Percentiles rank a stretch among this genome's conserved stretches.
Conservation (phyloP, 306 rosid species). For the Trichosanthes cucumerina region DNA sequence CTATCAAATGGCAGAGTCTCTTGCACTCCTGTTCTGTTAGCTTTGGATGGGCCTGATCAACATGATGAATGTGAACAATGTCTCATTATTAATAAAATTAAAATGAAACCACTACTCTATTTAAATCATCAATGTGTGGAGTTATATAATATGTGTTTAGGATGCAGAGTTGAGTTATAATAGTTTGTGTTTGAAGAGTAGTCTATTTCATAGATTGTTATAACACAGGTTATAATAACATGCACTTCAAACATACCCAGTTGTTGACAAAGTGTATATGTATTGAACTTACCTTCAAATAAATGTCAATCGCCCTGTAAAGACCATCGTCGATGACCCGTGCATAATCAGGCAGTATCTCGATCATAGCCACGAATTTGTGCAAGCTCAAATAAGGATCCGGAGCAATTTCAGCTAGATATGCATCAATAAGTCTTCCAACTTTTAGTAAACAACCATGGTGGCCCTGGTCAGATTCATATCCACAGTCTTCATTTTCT, state of each 20-base stretch:
- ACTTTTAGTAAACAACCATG: constrained; percentile 72
- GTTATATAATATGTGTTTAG: too few relatives aligned
- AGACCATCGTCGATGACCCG: constrained; percentile 80
- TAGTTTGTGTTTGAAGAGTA: too few relatives aligned
- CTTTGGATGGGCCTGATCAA: constrained; percentile 47
- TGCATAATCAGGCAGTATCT: constrained; percentile 78
- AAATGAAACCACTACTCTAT: not conserved
- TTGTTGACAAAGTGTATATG: not conserved
- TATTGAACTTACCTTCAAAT: constrained; percentile 45
- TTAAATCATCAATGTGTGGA: not conserved
- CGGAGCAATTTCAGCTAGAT: constrained; percentile 81
- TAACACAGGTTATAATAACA: too few relatives aligned
- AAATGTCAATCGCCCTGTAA: constrained; percentile 74
- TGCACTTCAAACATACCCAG: too few relatives aligned
- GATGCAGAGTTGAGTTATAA: too few relatives aligned
- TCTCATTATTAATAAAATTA: not conserved
- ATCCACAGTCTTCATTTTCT: constrained; percentile 59
- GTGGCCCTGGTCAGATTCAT: constrained; percentile 51
- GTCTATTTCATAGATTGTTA: too few relatives aligned
- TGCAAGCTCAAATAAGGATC: constrained; percentile 55
- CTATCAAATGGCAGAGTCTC: constrained; percentile 66
- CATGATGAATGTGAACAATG: not conserved
- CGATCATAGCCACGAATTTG: constrained; percentile 54
- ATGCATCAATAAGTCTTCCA: constrained; percentile 67
- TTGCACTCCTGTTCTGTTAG: constrained; percentile 65